Evolutionary conservation across 768 basidiomycete species (phyloP).

Genomic region (Russula virescens): DNA sequence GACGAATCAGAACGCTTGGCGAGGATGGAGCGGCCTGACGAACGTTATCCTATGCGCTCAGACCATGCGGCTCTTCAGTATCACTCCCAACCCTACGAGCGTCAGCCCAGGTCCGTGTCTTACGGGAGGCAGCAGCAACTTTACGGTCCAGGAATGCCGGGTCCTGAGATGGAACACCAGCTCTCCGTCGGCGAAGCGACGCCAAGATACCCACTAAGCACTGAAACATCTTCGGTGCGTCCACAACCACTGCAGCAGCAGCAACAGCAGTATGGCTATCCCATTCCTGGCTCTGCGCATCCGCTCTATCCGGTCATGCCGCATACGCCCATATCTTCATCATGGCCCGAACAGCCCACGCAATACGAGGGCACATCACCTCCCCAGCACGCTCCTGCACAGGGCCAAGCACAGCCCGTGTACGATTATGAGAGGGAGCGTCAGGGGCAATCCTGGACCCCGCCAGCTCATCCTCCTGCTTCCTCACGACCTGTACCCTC

Average conservation of each 20-base stretch:
- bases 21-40: constrained; percentile 11
- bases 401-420: constrained; percentile 1
- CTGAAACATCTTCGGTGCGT: constrained; percentile 8
- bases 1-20: constrained; percentile 36
- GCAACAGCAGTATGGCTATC: constrained; percentile 7
- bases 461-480: constrained; percentile 5
- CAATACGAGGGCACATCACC: constrained; percentile 17
- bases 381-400: constrained; percentile 5
- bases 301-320: constrained; percentile 11
- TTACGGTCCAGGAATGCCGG: constrained; percentile 19
- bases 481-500: constrained; percentile 3
- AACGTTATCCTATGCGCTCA: constrained; percentile 7
- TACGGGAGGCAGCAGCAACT: constrained; percentile 12
- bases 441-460: constrained; percentile 15
- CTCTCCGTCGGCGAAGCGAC: constrained; percentile 1
- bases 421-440: constrained; percentile 20
- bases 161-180: constrained; percentile 15
- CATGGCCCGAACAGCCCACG: constrained; percentile 14
- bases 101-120: not conserved
- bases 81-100: constrained; percentile 11
- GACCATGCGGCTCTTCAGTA: constrained; percentile 2
- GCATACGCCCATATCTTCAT: constrained; percentile 6
- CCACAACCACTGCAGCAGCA: constrained; percentile 7
- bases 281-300: constrained; percentile 9
- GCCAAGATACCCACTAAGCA: constrained; percentile 1